Evolutionary conservation across 495 filamentous ascomycete genomes (phyloP), one percentile per base, ranked within the genome.

Genomic region (Astrocystis sublimbata): DNA sequence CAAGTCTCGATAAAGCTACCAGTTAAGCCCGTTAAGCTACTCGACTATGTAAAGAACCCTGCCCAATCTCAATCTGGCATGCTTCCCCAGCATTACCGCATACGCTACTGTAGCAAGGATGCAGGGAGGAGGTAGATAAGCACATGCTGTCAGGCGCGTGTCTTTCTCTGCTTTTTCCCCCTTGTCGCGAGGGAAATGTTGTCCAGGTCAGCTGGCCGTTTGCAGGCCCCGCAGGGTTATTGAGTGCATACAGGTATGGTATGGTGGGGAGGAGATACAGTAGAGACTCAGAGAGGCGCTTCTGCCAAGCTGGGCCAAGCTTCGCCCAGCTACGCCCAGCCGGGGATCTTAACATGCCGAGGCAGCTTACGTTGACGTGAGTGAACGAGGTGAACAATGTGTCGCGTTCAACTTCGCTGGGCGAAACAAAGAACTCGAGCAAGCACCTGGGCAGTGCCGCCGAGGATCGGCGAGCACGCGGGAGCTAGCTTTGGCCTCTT

Each of bases 11-110:
- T n/a, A n/a, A n/a, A n/a, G n/a, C n/a, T n/a, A n/a, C n/a, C n/a
- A n/a, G n/a, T n/a, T n/a, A n/a, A n/a, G n/a, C n/a, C n/a, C n/a
- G n/a, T n/a, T n/a, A n/a, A n/a, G n/a, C n/a, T n/a, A n/a, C n/a
- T n/a, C n/a, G n/a, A 13, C 53, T 56, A 56, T 13, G 17, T 41
- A 23, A 2, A 21, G 13, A n/a, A 33, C 54, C 52, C 36, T 31
- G 52, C 13, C 40, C 54, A 33, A 57, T 57, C 13, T 28, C 54
- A 33, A 57, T 57, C 54, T 57, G 21, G 54, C 54, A 43, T 57
- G 21, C 40, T 26, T 43, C 54, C 54, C 54, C 54, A 19, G 54
- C 54, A 57, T 57, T 56, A 15, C 33, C n/a, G 12, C 17, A 3
- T 56, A 45, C 53, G 56, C 56, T 43, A 56, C 31, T 40, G 13